Evolutionary conservation across 2,329 filamentous ascomycete species (phyloP).

Genomic region (Fusarium subglutinans): DNA sequence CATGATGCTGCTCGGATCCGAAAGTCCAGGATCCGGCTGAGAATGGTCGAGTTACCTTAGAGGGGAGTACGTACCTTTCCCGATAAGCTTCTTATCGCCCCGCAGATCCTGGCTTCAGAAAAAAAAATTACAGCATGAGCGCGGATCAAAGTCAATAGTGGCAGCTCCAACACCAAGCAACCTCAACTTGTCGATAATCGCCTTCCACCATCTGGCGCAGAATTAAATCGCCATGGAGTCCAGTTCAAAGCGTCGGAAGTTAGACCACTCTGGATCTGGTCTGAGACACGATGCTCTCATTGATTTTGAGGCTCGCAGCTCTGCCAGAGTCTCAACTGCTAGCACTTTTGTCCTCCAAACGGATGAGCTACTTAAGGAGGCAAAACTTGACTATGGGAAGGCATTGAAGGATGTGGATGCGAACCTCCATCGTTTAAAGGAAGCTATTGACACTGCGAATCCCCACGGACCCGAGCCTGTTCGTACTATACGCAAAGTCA

Average conservation of each 20-base stretch:
- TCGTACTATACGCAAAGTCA: constrained; percentile 40
- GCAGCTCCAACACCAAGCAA: constrained; percentile 30
- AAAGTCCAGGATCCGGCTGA: not conserved
- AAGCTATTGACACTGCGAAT: constrained; percentile 60
- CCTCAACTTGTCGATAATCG: constrained; percentile 18
- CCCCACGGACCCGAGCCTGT: constrained; percentile 62
- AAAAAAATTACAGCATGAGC: constrained; percentile 37
- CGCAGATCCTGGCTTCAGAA: constrained; percentile 33
- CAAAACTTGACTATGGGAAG: constrained; percentile 61
- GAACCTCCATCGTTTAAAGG: constrained; percentile 62
- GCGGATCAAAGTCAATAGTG: constrained; percentile 15
- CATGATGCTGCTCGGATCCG: constrained; percentile 8
- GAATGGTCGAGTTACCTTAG: not conserved
- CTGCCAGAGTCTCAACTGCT: constrained; percentile 55
- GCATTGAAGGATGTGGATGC: constrained; percentile 59
- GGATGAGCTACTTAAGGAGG: constrained; percentile 66
- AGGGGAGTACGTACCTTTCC: constrained; percentile 32
- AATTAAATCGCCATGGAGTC: constrained; percentile 53
- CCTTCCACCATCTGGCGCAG: constrained; percentile 11
- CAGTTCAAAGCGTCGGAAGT: constrained; percentile 59
- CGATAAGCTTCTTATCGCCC: constrained; percentile 44
- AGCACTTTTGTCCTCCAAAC: constrained; percentile 68
- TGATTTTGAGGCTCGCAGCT: constrained; percentile 52
- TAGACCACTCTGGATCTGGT: constrained; percentile 51
- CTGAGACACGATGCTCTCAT: constrained; percentile 50